Evolutionary conservation across 345 rosid species (phyloP).

Genomic region (Pistacia vera): DNA sequence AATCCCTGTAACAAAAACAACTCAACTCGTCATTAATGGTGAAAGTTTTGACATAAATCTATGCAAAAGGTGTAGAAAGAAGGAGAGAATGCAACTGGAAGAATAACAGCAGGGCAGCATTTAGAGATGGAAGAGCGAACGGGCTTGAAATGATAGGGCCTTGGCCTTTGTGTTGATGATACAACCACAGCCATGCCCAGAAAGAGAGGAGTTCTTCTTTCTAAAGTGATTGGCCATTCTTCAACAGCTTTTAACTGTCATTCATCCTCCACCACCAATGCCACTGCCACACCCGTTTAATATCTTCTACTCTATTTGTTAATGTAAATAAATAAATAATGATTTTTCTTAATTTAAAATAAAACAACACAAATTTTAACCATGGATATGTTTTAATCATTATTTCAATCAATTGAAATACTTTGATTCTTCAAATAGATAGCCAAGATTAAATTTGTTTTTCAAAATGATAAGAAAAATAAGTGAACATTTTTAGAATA

Average conservation of each 20-base stretch:
- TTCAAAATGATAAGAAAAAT: no score
- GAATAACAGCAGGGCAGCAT: constrained; percentile 82
- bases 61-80: not conserved
- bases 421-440: no score
- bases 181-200: constrained; percentile 49
- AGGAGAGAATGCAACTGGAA: constrained; percentile 54
- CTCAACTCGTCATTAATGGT: not conserved
- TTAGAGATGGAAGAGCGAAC: constrained; percentile 23
- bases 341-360: no score
- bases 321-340: no score
- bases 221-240: not conserved
- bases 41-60: not conserved
- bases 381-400: no score
- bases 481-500: no score
- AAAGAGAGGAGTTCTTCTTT: not conserved
- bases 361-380: no score
- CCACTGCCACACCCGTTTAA: not conserved
- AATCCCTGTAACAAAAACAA: constrained; percentile 53
- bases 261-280: not conserved
- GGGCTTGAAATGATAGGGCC: constrained; percentile 34
- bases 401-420: no score
- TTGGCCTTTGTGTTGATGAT: constrained; percentile 30
- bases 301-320: not conserved
- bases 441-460: no score
- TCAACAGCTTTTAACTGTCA: not conserved